Percentiles rank a stretch among this genome's conserved stretches.
Evolutionary conservation across 148 eudicot genomes (phyloP).

Genomic region (Hydrangea macrophylla): DNA sequence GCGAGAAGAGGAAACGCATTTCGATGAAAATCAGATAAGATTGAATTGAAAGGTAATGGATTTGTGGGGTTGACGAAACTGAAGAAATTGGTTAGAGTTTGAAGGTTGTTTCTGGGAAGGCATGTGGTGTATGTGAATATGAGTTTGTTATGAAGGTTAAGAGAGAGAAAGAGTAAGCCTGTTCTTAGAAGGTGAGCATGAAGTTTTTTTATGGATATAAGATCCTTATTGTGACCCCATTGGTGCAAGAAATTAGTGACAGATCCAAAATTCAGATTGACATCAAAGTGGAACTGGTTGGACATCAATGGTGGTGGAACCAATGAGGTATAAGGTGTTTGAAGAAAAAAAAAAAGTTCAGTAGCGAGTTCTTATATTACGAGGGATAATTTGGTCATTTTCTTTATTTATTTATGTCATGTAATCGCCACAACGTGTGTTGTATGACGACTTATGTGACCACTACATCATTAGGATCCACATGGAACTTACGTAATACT

Average conservation of each 20-base stretch:
- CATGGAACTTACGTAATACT: no score
- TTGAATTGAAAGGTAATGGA: conserved; percentile 48
- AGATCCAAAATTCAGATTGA: conserved; percentile 11
- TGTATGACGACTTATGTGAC: no score
- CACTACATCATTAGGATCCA: no score
- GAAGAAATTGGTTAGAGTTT: conserved; percentile 37
- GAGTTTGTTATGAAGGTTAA: conserved; percentile 40
- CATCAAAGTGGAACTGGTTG: conserved; percentile 4
- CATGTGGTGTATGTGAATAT: conserved; percentile 37
- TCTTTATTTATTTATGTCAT: no score
- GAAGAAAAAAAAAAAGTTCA: no score
- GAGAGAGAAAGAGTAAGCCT: conserved; percentile 36
- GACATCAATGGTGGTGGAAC: conserved; percentile 11
- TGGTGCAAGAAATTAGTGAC: conserved; percentile 22
- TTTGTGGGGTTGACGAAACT: conserved; percentile 30
- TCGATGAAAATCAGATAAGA: conserved; percentile 45
- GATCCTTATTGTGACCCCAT: conserved; percentile 31
- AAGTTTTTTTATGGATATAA: conserved; percentile 34
- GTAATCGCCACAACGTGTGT: no score
- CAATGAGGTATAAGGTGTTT: no score
- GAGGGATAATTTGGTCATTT: no score
- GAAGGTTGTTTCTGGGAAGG: conserved; percentile 17
- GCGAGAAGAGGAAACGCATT: conserved; percentile 39
- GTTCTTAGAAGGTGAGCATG: conserved; percentile 45
- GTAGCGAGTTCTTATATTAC: no score